A percentile compares a stretch with the other conserved stretches of the same genome.
phyloP scores from a whole-genome alignment of 2,329 filamentous ascomycete genomes.

The Calonectria ilicicola region DNA sequence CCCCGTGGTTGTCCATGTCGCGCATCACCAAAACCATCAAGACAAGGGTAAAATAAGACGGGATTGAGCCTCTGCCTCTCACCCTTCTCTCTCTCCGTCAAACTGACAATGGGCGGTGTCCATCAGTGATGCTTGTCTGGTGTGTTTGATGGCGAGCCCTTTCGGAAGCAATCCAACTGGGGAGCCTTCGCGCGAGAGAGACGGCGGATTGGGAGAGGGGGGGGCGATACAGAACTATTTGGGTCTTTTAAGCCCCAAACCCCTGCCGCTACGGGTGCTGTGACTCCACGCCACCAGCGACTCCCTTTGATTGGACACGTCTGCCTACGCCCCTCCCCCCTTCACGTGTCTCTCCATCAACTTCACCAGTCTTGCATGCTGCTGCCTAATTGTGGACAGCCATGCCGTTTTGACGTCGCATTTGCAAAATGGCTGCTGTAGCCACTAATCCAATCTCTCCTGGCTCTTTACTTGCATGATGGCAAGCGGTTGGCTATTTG shows the following conservation, averaged over 20 bases:
- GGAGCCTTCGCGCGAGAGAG: constrained; percentile 36
- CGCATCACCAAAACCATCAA: constrained; percentile 3
- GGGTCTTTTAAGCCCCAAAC: constrained; percentile 63
- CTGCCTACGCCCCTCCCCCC: constrained; percentile 10
- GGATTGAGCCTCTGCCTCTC: background rate
- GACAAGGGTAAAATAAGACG: constrained; percentile 45
- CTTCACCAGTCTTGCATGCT: constrained; percentile 15
- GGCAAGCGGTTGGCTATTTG: background rate
- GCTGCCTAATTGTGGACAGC: constrained; percentile 7
- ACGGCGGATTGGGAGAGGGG: constrained; percentile 53
- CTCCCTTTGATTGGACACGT: constrained; percentile 37
- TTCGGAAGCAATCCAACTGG: constrained; percentile 25
- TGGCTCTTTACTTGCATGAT: background rate
- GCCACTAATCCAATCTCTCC: background rate
- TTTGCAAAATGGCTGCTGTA: background rate
- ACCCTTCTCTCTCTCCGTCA: background rate
- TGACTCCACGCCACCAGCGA: constrained; percentile 33
- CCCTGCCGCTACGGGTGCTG: constrained; percentile 39
- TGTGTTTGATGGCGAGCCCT: constrained; percentile 22
- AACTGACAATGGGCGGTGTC: background rate
- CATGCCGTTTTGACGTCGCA: background rate
- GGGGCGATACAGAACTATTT: constrained; percentile 67
- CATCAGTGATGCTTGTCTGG: background rate
- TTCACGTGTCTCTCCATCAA: constrained; percentile 22
- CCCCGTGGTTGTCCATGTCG: constrained; percentile 8